A percentile compares a stretch with the other conserved stretches of the same genome.
These are phyloP conservation scores for Cutaneotrichosporon cavernicola DNA, from an alignment of 1,284 basidiomycete genomes.

Conservation along the genomic window DNA sequence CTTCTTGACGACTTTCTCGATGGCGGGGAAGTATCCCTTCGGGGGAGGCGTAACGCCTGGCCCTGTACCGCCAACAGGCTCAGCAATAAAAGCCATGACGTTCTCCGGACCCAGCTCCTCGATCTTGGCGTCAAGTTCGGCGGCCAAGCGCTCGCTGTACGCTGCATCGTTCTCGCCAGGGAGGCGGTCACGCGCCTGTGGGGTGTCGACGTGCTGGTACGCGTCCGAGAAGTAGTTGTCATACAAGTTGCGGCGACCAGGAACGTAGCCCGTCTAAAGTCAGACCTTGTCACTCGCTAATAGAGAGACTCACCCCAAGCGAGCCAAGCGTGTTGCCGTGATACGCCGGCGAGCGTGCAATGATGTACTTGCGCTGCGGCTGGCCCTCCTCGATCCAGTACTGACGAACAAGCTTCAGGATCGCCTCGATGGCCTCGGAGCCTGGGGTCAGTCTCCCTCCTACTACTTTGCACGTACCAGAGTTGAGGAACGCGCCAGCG, in stretches of 20 bases:
- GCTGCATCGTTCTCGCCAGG: slow-evolving; percentile 69
- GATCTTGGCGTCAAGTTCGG: slow-evolving; percentile 81
- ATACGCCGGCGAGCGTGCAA: slow-evolving; percentile 73
- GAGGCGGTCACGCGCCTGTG: slow-evolving; percentile 57
- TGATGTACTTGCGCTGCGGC: slow-evolving; percentile 69
- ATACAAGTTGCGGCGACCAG: slow-evolving; percentile 52
- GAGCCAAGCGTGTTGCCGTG: slow-evolving; percentile 75
- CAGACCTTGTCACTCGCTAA: too few species aligned
- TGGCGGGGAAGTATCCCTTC: slow-evolving; percentile 57
- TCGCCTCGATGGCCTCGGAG: slow-evolving; percentile 40
- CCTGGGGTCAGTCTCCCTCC: slow-evolving; percentile 15
- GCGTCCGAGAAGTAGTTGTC: slow-evolving; percentile 57
- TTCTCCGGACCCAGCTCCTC: slow-evolving; percentile 73
- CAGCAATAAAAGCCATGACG: slow-evolving; percentile 55
- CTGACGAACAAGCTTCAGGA: slow-evolving; percentile 39
- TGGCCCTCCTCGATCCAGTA: slow-evolving; percentile 64
- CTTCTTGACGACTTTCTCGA: slow-evolving; percentile 78
- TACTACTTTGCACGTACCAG: slow-evolving; percentile 9
- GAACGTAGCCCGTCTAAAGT: slow-evolving; percentile 28
- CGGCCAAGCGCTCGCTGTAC: slow-evolving; percentile 70
- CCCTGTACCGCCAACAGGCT: slow-evolving; percentile 67
- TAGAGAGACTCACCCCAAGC: slow-evolving; percentile 28
- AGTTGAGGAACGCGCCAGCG: slow-evolving; percentile 36
- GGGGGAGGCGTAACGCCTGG: slow-evolving; percentile 58
- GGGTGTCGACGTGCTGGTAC: slow-evolving; percentile 56